Base-by-base conservation (phyloP, 1,139 yeast species). In the Yamadazyma taylorii region DNA sequence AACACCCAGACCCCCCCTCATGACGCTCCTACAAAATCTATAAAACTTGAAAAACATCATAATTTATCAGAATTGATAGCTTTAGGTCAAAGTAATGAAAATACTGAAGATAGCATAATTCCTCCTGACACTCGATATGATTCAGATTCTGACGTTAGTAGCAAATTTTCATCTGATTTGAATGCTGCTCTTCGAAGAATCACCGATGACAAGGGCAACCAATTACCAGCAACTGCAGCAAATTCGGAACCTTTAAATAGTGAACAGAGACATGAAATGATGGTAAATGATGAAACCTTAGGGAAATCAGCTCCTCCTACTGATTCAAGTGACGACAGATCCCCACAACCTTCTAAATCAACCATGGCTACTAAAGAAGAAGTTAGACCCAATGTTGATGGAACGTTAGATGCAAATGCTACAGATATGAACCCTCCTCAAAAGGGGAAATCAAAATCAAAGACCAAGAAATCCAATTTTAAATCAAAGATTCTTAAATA, bases 401-500 rank as follows among this genome's bases (percentile, higher is more conserved):
- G 10, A n/a, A 29, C 5, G 10, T 29, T 29, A 8, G 32, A 34
- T 12, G 32, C 29, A n/a, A 35, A 32, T 13, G 29, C 31, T 10
- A 36, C 36, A 26, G 41, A 32, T 12, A 8, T 15, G 16, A 8
- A 8, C 21, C 5, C 5, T 19, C 5, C 19, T 17, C 7, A 10
- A 7, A 25, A 27, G 13, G 37, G 39, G 32, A 48, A 47, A 29
- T 33, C 42, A n/a, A 57, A 54, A 40, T 12, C 28, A 5, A 27
- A 27, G 13, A 7, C 21, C 30, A 53, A 53, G 32, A 32, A 45
- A n/a, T 21, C 48, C 27, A 59, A 57, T 37, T 65, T 69, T 44
- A 68, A 58, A 40, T 56, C 59, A 25, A 64, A 52, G 40, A 48
- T 69, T 30, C 57, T 56, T 46, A 68, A 66, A 44, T 62, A 60